These are phyloP conservation scores for Bolboschoenoplectus hybrid DNA, from an alignment of 202 grass and related monocot species.

Conservation along the genomic window DNA sequence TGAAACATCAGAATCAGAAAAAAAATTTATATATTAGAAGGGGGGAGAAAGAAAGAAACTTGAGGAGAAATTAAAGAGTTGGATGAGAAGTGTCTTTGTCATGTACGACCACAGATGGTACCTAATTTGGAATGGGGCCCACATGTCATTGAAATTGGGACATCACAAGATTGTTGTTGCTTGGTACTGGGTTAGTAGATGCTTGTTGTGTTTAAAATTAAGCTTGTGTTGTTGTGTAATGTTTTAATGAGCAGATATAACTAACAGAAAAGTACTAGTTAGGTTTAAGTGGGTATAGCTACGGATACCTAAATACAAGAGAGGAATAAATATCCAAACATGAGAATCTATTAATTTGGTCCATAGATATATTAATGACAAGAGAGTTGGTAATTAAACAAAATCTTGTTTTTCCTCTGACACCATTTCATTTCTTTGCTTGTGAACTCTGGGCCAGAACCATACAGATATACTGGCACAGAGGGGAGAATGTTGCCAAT, in stretches of 20 bases:
- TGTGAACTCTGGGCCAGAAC: constrained; percentile 29
- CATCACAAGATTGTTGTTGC: not conserved
- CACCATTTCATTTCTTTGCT: constrained; percentile 22
- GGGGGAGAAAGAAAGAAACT: not conserved
- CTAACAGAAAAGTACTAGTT: constrained; percentile 1
- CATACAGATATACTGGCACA: not conserved
- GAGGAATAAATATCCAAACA: constrained; percentile 4
- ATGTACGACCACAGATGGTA: constrained; percentile 14
- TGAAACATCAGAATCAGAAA: constrained; percentile 33
- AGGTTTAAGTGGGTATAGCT: constrained; percentile 33
- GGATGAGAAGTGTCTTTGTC: not conserved
- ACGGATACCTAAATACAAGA: constrained; percentile 31
- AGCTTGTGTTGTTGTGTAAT: not conserved
- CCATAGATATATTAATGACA: constrained; percentile 19
- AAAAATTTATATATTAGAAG: not conserved
- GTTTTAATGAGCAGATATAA: constrained; percentile 35
- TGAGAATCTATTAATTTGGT: constrained; percentile 28
- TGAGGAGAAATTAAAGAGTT: constrained; percentile 27
- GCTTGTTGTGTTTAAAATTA: not conserved
- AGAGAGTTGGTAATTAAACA: constrained; percentile 5
- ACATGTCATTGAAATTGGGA: not conserved
- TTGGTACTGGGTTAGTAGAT: not conserved
- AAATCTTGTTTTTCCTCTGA: constrained; percentile 12
- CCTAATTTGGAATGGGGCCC: not conserved
- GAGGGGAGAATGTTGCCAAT: constrained; percentile 6